Evolutionary conservation across 495 filamentous ascomycete species (phyloP).

Genomic region (Antarctomyces pellizariae): DNA sequence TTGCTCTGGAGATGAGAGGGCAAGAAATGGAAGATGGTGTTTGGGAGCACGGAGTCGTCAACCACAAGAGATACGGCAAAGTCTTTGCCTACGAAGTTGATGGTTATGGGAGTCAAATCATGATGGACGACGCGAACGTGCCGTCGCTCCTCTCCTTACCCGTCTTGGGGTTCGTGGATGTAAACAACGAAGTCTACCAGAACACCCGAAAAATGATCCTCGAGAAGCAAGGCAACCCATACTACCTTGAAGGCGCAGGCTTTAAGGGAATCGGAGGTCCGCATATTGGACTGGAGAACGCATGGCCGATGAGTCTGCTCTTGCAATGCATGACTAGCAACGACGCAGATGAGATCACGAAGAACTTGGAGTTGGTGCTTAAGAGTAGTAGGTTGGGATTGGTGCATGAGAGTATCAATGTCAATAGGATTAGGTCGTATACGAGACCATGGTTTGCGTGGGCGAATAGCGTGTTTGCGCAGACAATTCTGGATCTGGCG

Average conservation of each 20-base stretch:
- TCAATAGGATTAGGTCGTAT: constrained; percentile 47
- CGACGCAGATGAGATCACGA: constrained; percentile 59
- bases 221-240: constrained; percentile 58
- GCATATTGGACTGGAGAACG: constrained; percentile 60
- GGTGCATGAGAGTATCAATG: constrained; percentile 82
- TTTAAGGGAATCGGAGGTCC: constrained; percentile 79
- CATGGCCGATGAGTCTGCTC: constrained; percentile 94
- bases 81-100: constrained; percentile 97
- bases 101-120: constrained; percentile 69
- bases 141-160: constrained; percentile 77
- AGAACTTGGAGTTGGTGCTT: constrained; percentile 47
- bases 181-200: constrained; percentile 44
- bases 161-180: constrained; percentile 56
- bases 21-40: constrained; percentile 50
- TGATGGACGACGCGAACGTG: constrained; percentile 97
- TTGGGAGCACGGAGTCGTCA: constrained; percentile 75
- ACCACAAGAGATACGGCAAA: constrained; percentile 55
- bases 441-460: constrained; percentile 86
- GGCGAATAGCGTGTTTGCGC: constrained; percentile 91
- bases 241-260: constrained; percentile 54
- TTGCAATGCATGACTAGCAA: constrained; percentile 81
- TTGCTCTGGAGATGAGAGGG: constrained; percentile 40
- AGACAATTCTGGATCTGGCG: constrained; percentile 78
- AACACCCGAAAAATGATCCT: constrained; percentile 90
- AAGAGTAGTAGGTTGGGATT: constrained; percentile 51